Conservation (phyloP, 352 stramenopile species). For the Globisporangium nunn region DNA sequence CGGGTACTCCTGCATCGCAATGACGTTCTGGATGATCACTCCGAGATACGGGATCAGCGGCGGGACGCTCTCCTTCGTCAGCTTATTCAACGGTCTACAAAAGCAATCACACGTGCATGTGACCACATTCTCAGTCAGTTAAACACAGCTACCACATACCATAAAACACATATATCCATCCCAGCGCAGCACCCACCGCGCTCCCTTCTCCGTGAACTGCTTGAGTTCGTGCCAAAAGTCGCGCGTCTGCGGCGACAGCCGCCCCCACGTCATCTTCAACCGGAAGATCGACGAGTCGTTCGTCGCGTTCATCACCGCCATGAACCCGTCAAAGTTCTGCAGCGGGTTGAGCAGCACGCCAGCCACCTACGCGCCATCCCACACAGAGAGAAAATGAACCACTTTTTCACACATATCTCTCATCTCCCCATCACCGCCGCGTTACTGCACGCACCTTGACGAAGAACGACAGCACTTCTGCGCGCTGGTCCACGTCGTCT, state of each 20-base stretch:
- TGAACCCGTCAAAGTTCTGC: constrained; percentile 86
- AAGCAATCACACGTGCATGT: too few species aligned
- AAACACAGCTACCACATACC: too few species aligned
- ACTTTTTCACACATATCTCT: too few species aligned
- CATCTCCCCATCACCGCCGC: too few species aligned
- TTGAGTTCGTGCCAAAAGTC: constrained; percentile 83
- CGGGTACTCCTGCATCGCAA: constrained; percentile 78
- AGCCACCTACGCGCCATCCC: constrained; percentile 33
- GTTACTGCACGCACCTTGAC: constrained; percentile 39
- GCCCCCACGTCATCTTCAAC: constrained; percentile 82
- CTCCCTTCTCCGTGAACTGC: constrained; percentile 77
- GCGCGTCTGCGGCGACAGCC: constrained; percentile 54
- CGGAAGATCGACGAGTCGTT: constrained; percentile 85
- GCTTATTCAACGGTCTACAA: constrained; percentile 56
- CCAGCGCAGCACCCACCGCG: constrained; percentile 17
- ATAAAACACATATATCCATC: too few species aligned
- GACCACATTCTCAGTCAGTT: neutral
- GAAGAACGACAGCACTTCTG: constrained; percentile 77
- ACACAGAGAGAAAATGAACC: too few species aligned
- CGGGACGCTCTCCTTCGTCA: constrained; percentile 61
- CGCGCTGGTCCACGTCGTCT: constrained; percentile 74
- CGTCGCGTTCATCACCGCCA: constrained; percentile 87
- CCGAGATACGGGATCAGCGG: constrained; percentile 82
- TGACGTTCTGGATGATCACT: constrained; percentile 81
- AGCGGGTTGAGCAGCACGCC: constrained; percentile 64